Evolutionary conservation across 75 land plant species (phyloP), one percentile per base, ranked within the genome.

Genomic region (Pseudotsuga menziesii): DNA sequence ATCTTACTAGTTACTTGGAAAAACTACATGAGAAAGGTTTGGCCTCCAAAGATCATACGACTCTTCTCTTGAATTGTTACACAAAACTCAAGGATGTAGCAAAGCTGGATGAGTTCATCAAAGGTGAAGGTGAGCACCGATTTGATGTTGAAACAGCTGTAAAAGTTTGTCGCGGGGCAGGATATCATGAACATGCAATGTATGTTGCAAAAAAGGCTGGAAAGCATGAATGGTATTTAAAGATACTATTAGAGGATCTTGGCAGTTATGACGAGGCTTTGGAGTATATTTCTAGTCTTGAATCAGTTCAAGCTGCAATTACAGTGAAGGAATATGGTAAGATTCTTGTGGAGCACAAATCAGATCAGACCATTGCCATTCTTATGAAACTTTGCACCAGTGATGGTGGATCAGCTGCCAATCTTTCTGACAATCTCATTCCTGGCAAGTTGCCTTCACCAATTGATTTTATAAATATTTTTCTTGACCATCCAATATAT

Each of bases 121-220:
- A 87, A 79, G 90, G 91, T 58, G 98, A 89, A 66, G 96, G 90
- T 64, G 97, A 94, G 79, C 94, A 83, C 75, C 89, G 88, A n/a
- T 96, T 94, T 77, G 99, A 96, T 86, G 98, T 94, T 55, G 99
- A 92, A 77, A 96, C 99, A 84, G 99, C 91, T 54, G 93, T 96
- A 39, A 88, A 84, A 80, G 99, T 92, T 25, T 96, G 99, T 58
- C 88, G 99, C 62, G 91, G 98, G 61, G 99, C 98, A 76, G 92
- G 91, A n/a, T 96, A 94, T 70, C 92, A 96, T 78, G 94, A 96
- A 58, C 94, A 96, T 87, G 99, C 99, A 4, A 88, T 96, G 86
- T 92, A 88, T 84, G 99, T 96, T 75, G 99, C 99, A 41, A 94
- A 87, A 80, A 90, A 90, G 73, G 88, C 94, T 26, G 89, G 90